phyloP scores from a whole-genome alignment of 176 grass and related monocot genomes.

The Stipa capillata region DNA sequence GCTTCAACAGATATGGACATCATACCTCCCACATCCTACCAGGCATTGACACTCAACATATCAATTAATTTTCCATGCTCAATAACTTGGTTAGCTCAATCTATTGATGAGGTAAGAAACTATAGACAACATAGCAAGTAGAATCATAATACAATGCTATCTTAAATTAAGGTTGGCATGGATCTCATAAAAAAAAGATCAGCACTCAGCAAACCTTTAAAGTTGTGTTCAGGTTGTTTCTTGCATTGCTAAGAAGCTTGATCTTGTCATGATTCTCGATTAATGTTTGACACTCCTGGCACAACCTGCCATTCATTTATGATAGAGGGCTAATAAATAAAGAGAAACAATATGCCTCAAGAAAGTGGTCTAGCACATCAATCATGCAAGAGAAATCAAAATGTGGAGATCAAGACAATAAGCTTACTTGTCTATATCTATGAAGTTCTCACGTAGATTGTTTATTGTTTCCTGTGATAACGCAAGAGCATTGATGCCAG shows the following conservation, averaged over 20 bases:
- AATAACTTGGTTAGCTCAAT: slow-evolving; percentile 5
- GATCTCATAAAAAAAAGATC: too few relatives aligned
- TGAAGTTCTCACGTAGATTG: slow-evolving; percentile 81
- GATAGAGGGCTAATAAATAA: slow-evolving; percentile 21
- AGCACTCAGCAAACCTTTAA: slow-evolving; percentile 62
- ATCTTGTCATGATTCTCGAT: slow-evolving; percentile 99
- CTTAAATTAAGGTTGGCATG: slow-evolving; percentile 20
- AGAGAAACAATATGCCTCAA: slow-evolving; percentile 2
- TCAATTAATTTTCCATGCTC: neutral
- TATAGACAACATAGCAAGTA: slow-evolving; percentile 7
- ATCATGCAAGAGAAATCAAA: slow-evolving; percentile 27
- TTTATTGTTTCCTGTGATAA: slow-evolving; percentile 95
- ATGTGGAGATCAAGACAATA: neutral
- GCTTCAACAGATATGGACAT: slow-evolving; percentile 99
- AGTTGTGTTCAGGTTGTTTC: slow-evolving; percentile 96
- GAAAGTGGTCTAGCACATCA: neutral
- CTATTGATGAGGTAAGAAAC: slow-evolving; percentile 16
- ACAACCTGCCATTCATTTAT: slow-evolving; percentile 56
- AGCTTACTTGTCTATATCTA: slow-evolving; percentile 91
- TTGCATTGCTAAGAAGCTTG: slow-evolving; percentile 98
- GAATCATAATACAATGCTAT: slow-evolving; percentile 1
- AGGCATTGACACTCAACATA: slow-evolving; percentile 16
- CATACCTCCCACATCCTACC: slow-evolving; percentile 95
- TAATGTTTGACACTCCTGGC: slow-evolving; percentile 95
- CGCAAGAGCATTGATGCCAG: slow-evolving; percentile 81